These are phyloP conservation scores for Tetragonia tetragonoides DNA, from an alignment of 148 eudicot species.

Conservation along the genomic window DNA sequence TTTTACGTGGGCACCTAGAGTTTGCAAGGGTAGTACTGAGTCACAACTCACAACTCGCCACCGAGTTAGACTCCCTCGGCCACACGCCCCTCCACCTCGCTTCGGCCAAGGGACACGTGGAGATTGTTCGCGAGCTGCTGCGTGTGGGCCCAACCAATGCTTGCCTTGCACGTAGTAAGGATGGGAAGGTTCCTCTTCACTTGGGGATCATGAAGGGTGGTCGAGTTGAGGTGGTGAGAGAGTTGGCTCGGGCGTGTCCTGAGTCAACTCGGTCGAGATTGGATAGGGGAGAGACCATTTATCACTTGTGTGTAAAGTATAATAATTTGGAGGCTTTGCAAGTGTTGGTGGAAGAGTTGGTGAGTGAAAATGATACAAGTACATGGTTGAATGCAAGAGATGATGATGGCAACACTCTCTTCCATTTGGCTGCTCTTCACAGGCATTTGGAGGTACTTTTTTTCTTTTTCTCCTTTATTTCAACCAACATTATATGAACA, in stretches of 20 bases:
- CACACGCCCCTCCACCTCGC: slow-evolving; percentile 38
- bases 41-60: slow-evolving; percentile 26
- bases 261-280: slow-evolving; percentile 18
- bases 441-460: slow-evolving; percentile 32
- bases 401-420: slow-evolving; percentile 35
- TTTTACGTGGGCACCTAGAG: slow-evolving; percentile 30
- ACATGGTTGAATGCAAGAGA: slow-evolving; percentile 25
- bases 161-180: slow-evolving; percentile 17
- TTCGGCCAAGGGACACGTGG: slow-evolving; percentile 24
- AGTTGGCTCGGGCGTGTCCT: slow-evolving; percentile 31
- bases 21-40: slow-evolving; percentile 21
- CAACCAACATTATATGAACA: too few relatives aligned
- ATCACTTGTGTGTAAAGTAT: slow-evolving; percentile 37
- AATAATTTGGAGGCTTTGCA: slow-evolving; percentile 30
- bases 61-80: slow-evolving; percentile 32
- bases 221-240: slow-evolving; percentile 23
- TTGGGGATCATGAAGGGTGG: slow-evolving; percentile 30
- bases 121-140: slow-evolving; percentile 23
- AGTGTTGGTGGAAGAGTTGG: slow-evolving; percentile 16
- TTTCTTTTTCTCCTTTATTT: not conserved
- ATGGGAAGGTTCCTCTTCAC: slow-evolving; percentile 29
- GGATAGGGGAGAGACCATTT: slow-evolving; percentile 25
- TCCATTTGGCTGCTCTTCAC: slow-evolving; percentile 34
- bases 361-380: slow-evolving; percentile 7
- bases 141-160: slow-evolving; percentile 1